phyloP scores from a whole-genome alignment of 257 asterid genomes.

The Solanum piurae region DNA sequence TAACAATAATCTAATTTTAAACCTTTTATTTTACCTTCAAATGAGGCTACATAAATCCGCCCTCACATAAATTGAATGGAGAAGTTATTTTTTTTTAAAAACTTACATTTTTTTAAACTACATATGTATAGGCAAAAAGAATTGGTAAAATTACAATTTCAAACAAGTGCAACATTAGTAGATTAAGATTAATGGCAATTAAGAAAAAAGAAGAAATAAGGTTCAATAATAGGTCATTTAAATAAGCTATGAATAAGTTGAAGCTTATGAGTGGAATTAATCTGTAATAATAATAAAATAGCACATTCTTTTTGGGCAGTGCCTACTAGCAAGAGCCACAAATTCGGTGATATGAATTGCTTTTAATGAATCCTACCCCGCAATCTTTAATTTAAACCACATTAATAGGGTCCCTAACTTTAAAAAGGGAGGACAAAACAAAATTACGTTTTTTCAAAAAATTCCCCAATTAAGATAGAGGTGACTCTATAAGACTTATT shows the following conservation, averaged over 20 bases:
- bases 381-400: background rate
- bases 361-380: background rate
- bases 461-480: no score
- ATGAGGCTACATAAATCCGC: background rate
- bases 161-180: background rate
- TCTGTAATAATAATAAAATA: background rate
- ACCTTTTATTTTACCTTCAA: background rate
- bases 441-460: background rate
- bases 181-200: background rate
- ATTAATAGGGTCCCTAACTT: background rate
- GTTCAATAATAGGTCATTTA: background rate
- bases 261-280: background rate
- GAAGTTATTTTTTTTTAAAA: no score
- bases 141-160: no score
- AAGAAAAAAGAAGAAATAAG: background rate
- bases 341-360: background rate
- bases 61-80: background rate
- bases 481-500: no score
- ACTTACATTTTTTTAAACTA: background rate
- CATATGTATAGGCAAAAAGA: background rate
- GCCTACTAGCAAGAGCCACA: background rate
- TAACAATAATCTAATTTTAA: background rate
- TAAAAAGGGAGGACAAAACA: background rate
- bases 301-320: background rate
- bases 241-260: background rate